Base-by-base conservation (phyloP, 257 asterid species). In the Solanum pennellii region DNA sequence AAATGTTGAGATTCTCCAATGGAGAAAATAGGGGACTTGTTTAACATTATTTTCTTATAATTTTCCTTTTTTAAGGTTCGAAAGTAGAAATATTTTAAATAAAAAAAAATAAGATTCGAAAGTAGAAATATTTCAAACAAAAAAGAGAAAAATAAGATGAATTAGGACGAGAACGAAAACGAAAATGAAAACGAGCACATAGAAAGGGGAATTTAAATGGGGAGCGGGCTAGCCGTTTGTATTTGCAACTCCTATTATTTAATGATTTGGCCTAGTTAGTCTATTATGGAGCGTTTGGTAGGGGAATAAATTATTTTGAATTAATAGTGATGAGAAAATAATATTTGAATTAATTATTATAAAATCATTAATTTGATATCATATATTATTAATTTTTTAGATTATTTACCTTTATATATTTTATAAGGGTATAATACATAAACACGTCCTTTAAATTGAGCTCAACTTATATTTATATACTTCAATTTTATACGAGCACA, bases 401-500 rank as follows among this genome's bases (percentile, higher is more conserved):
- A 62, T 62, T 3, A 23, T 23, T 23, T 62, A 62, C 3, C 7
- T 23, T 0, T 8, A 49, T 49, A 49, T 49, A 15, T 49, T 15
- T 49, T 49, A 49, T 0, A 14, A 15, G 0, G 2, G 59, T 15
- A 2, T 49, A 14, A 49, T 15, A 49, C 3, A 47, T 14, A 14
- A 47, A 47, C 2, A 47, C 15, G 3, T 5, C 5, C 1, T 47
- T 47, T 47, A 47, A 47, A 1, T 47, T 14, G 0, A 2, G 0
- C 59, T 14, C 0, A 47, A 0, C 3, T 47, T 2, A 49, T 0
- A 49, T 16, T 16, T 52, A 2, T 52, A 16, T 1, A 0, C 0
- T 52, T 0, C 1, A 49, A 16, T 5, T 52, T 52, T 6, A 52
- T 2, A 0, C 1, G 9, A 2, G 1, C 0, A 16, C 3, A 52